Evolutionary conservation across 2,329 filamentous ascomycete genomes (phyloP), one percentile per base, ranked within the genome.

Genomic region (Arachnomyces sp.): DNA sequence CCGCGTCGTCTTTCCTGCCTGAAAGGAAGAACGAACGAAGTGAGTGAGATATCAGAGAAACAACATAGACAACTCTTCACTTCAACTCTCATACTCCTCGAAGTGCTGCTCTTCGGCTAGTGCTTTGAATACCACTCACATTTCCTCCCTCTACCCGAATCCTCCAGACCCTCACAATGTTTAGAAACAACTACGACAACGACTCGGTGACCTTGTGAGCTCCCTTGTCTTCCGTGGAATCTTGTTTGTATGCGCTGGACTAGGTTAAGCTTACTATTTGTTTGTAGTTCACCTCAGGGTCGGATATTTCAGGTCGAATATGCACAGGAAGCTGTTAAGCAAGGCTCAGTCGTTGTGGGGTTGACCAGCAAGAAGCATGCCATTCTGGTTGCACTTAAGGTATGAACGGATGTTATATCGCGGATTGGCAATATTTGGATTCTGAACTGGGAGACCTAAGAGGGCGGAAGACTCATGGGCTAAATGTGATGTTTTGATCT

Each of bases 101-200:
- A 25, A 25, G 30, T 20, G 13, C 28, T 29, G 31, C 28, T 38
- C n/a, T 25, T 5, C 20, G 5, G 20, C 20, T 25, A 25, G 20
- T 25, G 20, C 20, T 25, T 25, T 25, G 20, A 5, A 5, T 25
- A 25, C 20, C 5, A 25, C 9, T 36, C 42, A 31, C 31, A 44
- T 32, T 14, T 42, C 39, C 42, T 31, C n/a, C 38, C 31, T 34
- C 35, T 39, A 43, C 31, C 20, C 33, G 40, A 48, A 40, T 46
- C 37, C 40, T 31, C 46, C 36, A 42, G 43, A 42, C 49, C 45
- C 48, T 51, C 76, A 81, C 60, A 60, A 96, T 98, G 92, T 98
- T 98, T 73, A 80, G 92, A 71, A 98, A 98, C 77, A 96, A 96
- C 71, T 98, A 98, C 77, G 92, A 98, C 74, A 98, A 98, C 80